Evolutionary conservation across 2,329 filamentous ascomycete genomes (phyloP).

Genomic region (Paracoccidioides lutzii): DNA sequence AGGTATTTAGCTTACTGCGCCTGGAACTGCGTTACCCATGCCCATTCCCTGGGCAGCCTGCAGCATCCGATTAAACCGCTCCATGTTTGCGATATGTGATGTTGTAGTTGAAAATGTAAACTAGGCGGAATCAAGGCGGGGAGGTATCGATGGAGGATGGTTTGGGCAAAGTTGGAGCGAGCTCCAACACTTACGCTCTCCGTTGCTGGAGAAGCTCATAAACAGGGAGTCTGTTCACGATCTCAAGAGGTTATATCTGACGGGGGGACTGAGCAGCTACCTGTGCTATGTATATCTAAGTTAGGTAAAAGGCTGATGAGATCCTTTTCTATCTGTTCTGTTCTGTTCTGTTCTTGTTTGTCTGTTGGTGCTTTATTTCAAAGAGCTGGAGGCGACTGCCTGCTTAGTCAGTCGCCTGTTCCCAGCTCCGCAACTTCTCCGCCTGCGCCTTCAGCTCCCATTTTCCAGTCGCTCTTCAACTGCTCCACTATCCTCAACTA

Average conservation of each 20-base stretch:
- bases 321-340: too few species aligned
- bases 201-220: neutral
- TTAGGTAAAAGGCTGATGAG: too few species aligned
- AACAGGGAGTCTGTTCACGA: neutral
- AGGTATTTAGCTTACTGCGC: constrained; percentile 25
- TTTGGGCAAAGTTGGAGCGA: neutral
- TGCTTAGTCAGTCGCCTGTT: too few species aligned
- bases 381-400: too few species aligned
- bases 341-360: too few species aligned
- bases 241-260: neutral
- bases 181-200: neutral
- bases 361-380: too few species aligned
- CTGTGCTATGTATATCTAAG: neutral
- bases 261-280: neutral
- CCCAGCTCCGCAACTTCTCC: too few species aligned
- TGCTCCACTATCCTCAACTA: too few species aligned
- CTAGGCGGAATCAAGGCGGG: too few species aligned
- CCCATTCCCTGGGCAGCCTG: constrained; percentile 54
- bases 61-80: constrained; percentile 81
- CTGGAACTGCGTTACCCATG: constrained; percentile 26
- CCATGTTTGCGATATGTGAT: constrained; percentile 46
- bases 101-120: neutral
- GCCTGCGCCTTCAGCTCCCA: neutral
- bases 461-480: too few species aligned
- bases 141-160: neutral